Evolutionary conservation across 257 asterid genomes (phyloP).

Genomic region (Salvia miltiorrhiza): DNA sequence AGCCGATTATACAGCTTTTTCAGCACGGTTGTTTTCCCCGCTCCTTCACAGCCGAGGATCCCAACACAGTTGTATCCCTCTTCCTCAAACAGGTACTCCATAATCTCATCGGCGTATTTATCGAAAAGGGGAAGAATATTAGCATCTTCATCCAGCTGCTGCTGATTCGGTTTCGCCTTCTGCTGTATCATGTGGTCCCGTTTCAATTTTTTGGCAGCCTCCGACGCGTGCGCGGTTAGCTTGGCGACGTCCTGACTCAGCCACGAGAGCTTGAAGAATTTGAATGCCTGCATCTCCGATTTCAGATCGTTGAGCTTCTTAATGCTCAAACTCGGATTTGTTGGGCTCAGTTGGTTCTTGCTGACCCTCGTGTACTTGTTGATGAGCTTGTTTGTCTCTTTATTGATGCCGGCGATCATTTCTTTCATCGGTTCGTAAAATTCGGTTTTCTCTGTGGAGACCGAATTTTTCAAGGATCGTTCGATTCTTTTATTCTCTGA

Average conservation of each 20-base stretch:
- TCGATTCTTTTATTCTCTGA: background rate
- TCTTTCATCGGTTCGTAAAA: background rate
- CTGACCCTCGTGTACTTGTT: background rate
- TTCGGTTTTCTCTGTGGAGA: background rate
- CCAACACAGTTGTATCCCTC: background rate
- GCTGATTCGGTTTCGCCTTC: background rate
- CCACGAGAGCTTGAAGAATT: background rate
- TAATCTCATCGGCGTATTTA: background rate
- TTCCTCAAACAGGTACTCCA: background rate
- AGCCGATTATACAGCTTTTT: background rate
- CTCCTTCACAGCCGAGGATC: background rate
- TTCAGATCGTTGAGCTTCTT: background rate
- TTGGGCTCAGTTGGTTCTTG: background rate
- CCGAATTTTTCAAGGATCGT: too few species aligned
- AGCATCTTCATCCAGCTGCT: background rate
- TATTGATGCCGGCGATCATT: background rate
- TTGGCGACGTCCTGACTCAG: background rate
- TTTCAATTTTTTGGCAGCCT: background rate
- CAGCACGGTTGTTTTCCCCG: slow-evolving; percentile 9
- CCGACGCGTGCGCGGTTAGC: background rate
- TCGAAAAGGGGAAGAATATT: background rate
- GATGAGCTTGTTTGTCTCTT: background rate
- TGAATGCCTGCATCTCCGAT: background rate
- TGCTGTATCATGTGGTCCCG: background rate
- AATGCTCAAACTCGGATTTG: background rate